Conservation (phyloP, 441 rosid genomes). For the Euphorbia corollata region DNA sequence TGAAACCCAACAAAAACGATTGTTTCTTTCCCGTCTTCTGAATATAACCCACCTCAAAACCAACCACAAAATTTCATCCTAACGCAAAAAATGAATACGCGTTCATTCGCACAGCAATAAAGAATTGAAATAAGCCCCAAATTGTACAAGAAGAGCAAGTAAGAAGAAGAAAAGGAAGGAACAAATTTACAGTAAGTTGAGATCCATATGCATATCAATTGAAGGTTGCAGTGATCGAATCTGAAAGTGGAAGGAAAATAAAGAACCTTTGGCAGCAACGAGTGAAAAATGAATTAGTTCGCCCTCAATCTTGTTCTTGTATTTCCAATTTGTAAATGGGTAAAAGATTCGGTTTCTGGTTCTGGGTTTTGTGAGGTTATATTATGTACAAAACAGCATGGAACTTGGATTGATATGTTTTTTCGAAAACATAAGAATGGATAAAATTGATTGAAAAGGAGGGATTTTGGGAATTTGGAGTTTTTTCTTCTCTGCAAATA, state of each 20-base stretch:
- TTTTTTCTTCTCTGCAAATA: background rate
- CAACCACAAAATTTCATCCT: background rate
- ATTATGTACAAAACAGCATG: background rate
- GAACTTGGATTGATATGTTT: conserved; percentile 6
- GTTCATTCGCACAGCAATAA: background rate
- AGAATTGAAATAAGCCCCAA: background rate
- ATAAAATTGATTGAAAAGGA: background rate
- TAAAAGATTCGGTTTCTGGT: background rate
- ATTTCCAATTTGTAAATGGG: too few species aligned
- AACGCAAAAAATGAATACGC: background rate
- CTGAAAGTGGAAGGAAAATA: conserved; percentile 6
- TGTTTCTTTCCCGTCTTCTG: conserved; percentile 1
- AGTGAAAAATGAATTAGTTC: conserved; percentile 1
- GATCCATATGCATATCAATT: conserved; percentile 24
- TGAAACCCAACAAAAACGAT: background rate
- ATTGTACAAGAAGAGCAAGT: background rate
- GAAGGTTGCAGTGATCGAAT: conserved; percentile 4
- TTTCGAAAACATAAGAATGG: background rate
- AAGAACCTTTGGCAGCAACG: conserved; percentile 13
- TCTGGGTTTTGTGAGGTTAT: background rate
- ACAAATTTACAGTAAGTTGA: conserved; percentile 3
- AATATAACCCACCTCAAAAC: conserved; percentile 11
- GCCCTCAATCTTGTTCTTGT: background rate
- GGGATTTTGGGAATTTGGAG: conserved; percentile 9
- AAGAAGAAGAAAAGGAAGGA: background rate